Percentiles rank a stretch among this genome's conserved stretches.
Evolutionary conservation across 441 rosid genomes (phyloP).

Genomic region (Bruguiera hainesii): DNA sequence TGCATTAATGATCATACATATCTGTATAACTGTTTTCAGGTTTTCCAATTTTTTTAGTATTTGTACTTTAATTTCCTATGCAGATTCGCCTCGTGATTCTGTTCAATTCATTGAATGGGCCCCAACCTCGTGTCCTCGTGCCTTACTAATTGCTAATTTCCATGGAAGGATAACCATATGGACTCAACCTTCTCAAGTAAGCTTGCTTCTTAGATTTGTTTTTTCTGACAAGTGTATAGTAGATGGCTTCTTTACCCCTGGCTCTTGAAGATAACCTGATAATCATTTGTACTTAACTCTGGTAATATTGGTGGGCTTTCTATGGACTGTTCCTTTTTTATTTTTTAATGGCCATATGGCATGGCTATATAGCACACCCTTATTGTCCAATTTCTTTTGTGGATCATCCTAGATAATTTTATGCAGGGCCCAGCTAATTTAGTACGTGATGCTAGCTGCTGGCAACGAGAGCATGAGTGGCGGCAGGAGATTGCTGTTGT

Average conservation of each 20-base stretch:
- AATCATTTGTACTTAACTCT: background rate
- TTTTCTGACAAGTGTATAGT: constrained; percentile 1
- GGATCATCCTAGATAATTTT: constrained; percentile 21
- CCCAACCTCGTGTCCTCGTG: constrained; percentile 93
- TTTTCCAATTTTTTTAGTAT: constrained; percentile 6
- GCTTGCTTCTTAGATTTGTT: constrained; percentile 18
- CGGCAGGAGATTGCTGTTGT: constrained; percentile 97
- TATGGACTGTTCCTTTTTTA: background rate
- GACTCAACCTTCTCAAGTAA: constrained; percentile 96
- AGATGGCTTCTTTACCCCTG: constrained; percentile 12
- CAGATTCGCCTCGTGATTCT: constrained; percentile 99
- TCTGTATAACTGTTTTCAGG: background rate
- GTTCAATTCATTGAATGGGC: constrained; percentile 99
- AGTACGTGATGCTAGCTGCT: constrained; percentile 87
- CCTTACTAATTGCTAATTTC: constrained; percentile 89
- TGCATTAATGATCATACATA: too few relatives aligned
- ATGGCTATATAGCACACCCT: too few relatives aligned
- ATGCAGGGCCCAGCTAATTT: constrained; percentile 81
- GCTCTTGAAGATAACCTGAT: constrained; percentile 10
- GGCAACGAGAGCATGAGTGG: constrained; percentile 99
- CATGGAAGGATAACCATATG: constrained; percentile 97
- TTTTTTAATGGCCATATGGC: background rate
- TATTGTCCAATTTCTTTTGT: constrained; percentile 7
- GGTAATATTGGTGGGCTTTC: constrained; percentile 4
- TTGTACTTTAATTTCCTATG: constrained; percentile 12